phyloP scores from a whole-genome alignment of 164 flowering plant species.

The Aristolochia californica region DNA sequence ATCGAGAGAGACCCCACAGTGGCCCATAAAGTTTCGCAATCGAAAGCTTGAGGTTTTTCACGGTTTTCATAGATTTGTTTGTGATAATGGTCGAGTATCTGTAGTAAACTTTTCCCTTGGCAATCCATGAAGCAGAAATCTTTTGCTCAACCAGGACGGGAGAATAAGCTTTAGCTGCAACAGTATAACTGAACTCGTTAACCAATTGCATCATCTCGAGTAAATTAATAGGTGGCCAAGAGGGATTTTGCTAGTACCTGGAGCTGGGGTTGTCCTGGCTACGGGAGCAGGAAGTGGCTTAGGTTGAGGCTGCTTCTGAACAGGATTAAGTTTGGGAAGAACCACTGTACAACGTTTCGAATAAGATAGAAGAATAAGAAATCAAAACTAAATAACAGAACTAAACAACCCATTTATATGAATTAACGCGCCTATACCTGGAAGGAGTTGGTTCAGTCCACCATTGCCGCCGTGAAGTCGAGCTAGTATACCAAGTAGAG shows the following conservation, averaged over 20 bases:
- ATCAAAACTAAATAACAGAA: background rate
- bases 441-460: conserved; percentile 72
- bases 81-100: conserved; percentile 60
- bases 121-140: conserved; percentile 48
- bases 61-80: conserved; percentile 56
- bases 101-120: conserved; percentile 57
- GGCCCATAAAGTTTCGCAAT: conserved; percentile 72
- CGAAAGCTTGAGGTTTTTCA: conserved; percentile 50
- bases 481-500: conserved; percentile 73
- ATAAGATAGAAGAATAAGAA: background rate
- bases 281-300: conserved; percentile 31
- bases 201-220: background rate
- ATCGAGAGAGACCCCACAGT: conserved; percentile 65
- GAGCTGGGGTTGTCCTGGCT: conserved; percentile 25
- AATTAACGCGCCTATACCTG: conserved; percentile 37
- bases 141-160: conserved; percentile 46
- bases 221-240: background rate
- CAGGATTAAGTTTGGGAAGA: conserved; percentile 24
- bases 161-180: conserved; percentile 32
- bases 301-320: background rate
- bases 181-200: background rate
- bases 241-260: conserved; percentile 29
- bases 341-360: conserved; percentile 19
- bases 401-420: background rate
- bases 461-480: conserved; percentile 51